phyloP scores from a whole-genome alignment of 345 rosid species.

The Eucalyptus urophylla region DNA sequence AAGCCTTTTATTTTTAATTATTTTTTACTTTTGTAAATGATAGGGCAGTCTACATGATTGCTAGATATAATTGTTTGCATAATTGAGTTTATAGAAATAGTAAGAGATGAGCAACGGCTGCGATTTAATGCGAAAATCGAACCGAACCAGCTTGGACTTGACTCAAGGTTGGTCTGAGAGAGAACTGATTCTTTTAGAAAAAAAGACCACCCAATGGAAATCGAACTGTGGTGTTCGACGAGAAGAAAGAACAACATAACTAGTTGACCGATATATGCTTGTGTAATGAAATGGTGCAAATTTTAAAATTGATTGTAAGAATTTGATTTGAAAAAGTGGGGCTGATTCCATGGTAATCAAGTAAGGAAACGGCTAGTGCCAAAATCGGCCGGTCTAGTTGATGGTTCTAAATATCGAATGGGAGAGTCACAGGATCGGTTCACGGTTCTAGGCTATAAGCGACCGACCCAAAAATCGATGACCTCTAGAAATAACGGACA shows the following conservation, averaged over 20 bases:
- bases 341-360: background rate
- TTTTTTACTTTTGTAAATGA: background rate
- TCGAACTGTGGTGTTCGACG: accelerated
- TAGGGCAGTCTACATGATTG: background rate
- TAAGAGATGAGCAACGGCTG: background rate
- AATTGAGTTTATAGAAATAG: background rate
- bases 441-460: background rate
- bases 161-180: background rate
- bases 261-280: background rate
- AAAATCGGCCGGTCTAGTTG: background rate
- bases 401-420: background rate
- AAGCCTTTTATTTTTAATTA: background rate
- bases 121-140: background rate
- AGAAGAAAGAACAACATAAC: background rate
- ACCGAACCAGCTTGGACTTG: accelerated
- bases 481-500: too few species aligned
- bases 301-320: background rate
- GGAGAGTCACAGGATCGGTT: background rate
- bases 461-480: background rate
- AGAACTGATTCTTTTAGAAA: background rate
- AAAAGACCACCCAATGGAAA: background rate
- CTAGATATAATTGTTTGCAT: background rate
- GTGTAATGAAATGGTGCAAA: background rate
- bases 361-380: background rate
- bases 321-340: background rate